These are phyloP conservation scores for Saposhnikovia divaricata DNA, from an alignment of 129 eudicot genomes.

Conservation along the genomic window DNA sequence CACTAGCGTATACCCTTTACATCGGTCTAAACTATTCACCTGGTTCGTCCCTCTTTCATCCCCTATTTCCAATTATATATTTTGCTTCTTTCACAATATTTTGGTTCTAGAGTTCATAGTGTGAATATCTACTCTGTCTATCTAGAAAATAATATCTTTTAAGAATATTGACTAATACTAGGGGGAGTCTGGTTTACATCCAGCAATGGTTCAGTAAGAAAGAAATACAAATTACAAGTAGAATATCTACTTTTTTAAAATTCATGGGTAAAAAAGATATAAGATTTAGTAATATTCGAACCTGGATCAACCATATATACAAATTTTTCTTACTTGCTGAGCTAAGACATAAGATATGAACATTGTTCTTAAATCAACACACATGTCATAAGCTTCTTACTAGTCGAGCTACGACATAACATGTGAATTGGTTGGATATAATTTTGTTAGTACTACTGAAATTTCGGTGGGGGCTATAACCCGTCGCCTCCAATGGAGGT, in stretches of 20 bases:
- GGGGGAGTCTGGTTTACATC: no score
- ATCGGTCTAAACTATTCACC: constrained; percentile 73
- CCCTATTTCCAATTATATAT: background rate
- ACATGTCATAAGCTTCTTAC: background rate
- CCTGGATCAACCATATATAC: background rate
- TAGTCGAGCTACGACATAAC: background rate
- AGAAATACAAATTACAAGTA: background rate
- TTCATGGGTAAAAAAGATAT: no score
- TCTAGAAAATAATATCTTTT: background rate
- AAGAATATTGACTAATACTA: background rate
- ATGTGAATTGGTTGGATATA: background rate
- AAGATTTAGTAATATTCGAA: no score
- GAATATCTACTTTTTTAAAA: no score
- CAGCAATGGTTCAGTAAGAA: background rate
- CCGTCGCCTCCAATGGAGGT: background rate
- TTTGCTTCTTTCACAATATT: background rate
- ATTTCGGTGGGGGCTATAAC: background rate
- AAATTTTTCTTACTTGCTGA: background rate
- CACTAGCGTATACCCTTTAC: constrained; percentile 62
- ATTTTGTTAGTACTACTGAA: background rate
- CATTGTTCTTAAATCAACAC: background rate
- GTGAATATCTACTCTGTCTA: background rate
- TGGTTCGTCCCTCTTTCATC: constrained; percentile 34
- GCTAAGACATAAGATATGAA: background rate
- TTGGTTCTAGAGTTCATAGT: background rate